Base-by-base conservation (phyloP, 108 stramenopile genomes). In the Chaetoceros muelleri region DNA sequence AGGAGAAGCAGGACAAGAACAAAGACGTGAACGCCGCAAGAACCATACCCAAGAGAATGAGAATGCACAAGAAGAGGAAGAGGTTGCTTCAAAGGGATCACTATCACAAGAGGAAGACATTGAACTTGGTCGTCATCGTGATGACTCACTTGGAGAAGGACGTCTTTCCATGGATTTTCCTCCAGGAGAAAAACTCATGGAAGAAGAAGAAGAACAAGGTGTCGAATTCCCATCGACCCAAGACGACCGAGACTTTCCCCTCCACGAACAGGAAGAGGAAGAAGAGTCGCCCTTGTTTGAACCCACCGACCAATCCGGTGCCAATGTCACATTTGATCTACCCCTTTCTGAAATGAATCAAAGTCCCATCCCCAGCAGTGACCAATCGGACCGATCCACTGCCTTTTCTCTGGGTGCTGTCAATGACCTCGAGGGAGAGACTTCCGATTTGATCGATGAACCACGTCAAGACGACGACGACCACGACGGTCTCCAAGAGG, bases 321-420 rank as follows among this genome's bases (percentile, higher is more conserved):
- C 57, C 19, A 57, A 50, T 31, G 16, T 24, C 17, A 23, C 24
- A 2, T 17, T 2, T 1, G 27, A n/a, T 23, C 20, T 30, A n/a
- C 53, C 55, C 24, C n/a, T n/a, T n/a, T n/a, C n/a, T n/a, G 27
- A 18, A 18, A 55, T 29, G 25, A 19, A 22, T 1, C n/a, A n/a
- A n/a, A 20, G n/a, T 16, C 50, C 51, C 17, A 28, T 44, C 30
- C 29, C 17, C 16, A 54, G 40, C 27, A 25, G 27, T 1, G 21
- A 24, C 19, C 68, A 68, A 24, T 61, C 60, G 29, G 48, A 63
- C 16, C n/a, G n/a, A n/a, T n/a, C n/a, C n/a, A 74, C 76, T 1
- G 63, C 51, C 46, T 71, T 80, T 34, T 73, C 70, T 24, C 60
- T 86, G 31, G 85, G 86, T 22, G 70, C 82, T 48, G 86, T 84